These are phyloP conservation scores for Diphasiastrum complanatum DNA, from an alignment of 83 land plant genomes.

Conservation along the genomic window DNA sequence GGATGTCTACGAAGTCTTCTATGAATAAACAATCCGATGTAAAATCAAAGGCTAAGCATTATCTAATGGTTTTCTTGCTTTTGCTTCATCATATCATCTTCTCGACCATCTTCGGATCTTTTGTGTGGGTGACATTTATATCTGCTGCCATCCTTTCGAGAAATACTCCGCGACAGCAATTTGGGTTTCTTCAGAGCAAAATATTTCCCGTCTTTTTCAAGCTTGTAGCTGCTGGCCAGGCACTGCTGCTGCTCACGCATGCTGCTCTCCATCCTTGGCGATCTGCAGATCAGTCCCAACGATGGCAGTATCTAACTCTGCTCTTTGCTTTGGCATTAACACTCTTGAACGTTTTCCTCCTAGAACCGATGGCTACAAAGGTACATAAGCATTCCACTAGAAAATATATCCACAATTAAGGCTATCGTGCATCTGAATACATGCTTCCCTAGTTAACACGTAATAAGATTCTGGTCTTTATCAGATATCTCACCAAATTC, in stretches of 20 bases:
- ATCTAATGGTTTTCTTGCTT: too few relatives aligned
- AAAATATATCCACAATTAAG: too few relatives aligned
- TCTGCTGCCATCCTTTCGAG: neutral
- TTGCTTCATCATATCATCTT: too few relatives aligned
- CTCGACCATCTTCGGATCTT: too few relatives aligned
- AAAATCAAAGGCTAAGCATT: too few relatives aligned
- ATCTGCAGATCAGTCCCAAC: neutral
- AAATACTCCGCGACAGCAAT: neutral
- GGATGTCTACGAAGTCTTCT: too few relatives aligned
- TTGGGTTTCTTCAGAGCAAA: conserved; percentile 2
- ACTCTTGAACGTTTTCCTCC: conserved; percentile 4
- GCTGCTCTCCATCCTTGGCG: neutral
- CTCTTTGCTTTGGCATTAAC: neutral
- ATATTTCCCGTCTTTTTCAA: conserved; percentile 5
- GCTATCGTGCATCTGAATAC: too few relatives aligned
- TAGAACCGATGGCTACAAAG: conserved; percentile 4
- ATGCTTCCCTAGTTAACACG: too few relatives aligned
- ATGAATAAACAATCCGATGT: too few relatives aligned
- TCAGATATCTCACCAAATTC: too few relatives aligned
- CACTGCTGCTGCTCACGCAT: neutral
- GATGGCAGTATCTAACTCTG: neutral
- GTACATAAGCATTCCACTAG: too few relatives aligned
- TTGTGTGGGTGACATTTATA: conserved; percentile 1
- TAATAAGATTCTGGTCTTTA: too few relatives aligned
- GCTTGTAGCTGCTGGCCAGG: neutral